Base-by-base conservation (phyloP, 441 rosid species). In the Erodium moschatum region DNA sequence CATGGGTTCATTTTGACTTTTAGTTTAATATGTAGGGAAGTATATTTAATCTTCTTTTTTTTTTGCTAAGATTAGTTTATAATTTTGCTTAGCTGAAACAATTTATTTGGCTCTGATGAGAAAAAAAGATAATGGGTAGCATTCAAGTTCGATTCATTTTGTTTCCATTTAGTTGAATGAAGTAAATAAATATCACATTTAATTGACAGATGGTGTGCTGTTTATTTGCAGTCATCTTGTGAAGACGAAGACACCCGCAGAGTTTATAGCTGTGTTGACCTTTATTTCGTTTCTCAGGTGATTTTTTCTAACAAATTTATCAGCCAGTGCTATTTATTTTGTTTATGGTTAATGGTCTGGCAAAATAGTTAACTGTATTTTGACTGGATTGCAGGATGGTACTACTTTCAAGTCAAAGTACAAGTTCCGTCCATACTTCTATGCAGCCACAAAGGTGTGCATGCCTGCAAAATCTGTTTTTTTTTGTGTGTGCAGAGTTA, bases 401-500 rank as follows among this genome's bases (percentile, higher is more conserved):
- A 84, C 83, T 62, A 76, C 82, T 83, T 94, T 94, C 82, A 94
- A 94, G 87, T 81, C 96, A 5, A 91, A 91, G 80, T 87, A 81
- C 84, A 94, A 80, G 82, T 91, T 89, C 78, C 92, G 91, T 29
- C 99, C 97, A 68, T 94, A 94, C 83, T 87, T 94, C 69, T 94
- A 94, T 66, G 91, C 82, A 4, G 96, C 91, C 67, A 83, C 97
- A 0, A 94, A 91, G 85, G 97, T 94, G 74, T 44, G 72, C 33
- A 16, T 5, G 19, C 8, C 5, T 12, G 6, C 8, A 11, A 1
- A 58, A 21, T 42, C 72, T 33, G 33, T 52, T 7, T 3, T 67
- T 76, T 40, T n/a, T n/a, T n/a, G n/a, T n/a, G n/a, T 42, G 12
- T 13, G 16, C 6, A n/a, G 54, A 12, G 65, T 64, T 67, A 48